These are phyloP conservation scores for Bryopsis sp. DNA, from an alignment of 139 green algal genomes.

Conservation along the genomic window DNA sequence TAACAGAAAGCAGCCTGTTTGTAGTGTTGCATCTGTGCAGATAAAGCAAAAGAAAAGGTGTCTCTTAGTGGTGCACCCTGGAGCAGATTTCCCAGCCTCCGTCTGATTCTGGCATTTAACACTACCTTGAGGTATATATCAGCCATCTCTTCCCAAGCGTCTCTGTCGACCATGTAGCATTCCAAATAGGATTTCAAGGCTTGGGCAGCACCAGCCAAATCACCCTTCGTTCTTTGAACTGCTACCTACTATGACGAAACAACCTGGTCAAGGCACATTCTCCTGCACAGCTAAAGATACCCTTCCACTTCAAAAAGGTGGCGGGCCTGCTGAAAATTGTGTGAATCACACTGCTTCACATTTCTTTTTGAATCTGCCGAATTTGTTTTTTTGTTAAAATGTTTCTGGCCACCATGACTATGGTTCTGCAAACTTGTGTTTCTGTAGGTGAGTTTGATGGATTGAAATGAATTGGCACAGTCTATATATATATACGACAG, in stretches of 20 bases:
- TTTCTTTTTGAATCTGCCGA: too few relatives aligned
- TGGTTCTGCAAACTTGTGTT: too few relatives aligned
- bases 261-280: too few relatives aligned
- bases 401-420: too few relatives aligned
- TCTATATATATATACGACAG: too few relatives aligned
- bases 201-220: slow-evolving; percentile 41
- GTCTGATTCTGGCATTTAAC: not conserved
- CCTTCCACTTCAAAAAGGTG: too few relatives aligned
- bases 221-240: slow-evolving; percentile 32
- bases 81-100: not conserved
- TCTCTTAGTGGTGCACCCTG: not conserved
- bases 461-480: too few relatives aligned
- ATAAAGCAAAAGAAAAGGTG: not conserved
- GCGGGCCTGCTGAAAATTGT: too few relatives aligned
- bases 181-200: slow-evolving; percentile 57
- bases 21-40: slow-evolving; percentile 51
- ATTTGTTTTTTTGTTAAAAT: too few relatives aligned
- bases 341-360: too few relatives aligned
- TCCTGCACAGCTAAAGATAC: too few relatives aligned
- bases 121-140: slow-evolving; percentile 68
- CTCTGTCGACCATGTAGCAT: slow-evolving; percentile 48
- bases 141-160: slow-evolving; percentile 75
- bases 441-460: too few relatives aligned
- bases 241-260: not conserved
- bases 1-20: slow-evolving; percentile 74